Conservation (phyloP, 768 basidiomycete species). For the Lentinula lateritia region DNA sequence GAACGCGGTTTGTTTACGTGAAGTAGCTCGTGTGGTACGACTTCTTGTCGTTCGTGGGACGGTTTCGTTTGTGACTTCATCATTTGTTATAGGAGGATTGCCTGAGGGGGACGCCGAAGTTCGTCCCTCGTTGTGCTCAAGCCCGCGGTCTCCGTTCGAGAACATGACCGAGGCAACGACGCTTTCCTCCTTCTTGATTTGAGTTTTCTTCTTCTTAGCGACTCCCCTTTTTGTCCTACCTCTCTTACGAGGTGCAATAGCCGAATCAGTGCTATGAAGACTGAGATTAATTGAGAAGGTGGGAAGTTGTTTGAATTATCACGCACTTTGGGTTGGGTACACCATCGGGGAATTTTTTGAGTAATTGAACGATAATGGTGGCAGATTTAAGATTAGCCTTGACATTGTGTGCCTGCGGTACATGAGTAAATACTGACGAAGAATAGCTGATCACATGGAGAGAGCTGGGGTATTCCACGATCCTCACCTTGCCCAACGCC, state of each 20-base stretch:
- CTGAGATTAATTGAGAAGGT: background rate
- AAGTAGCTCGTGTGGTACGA: background rate
- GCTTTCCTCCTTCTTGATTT: background rate
- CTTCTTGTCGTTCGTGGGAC: background rate
- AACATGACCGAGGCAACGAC: background rate
- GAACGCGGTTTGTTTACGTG: background rate
- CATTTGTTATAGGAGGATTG: background rate
- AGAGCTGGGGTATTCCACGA: background rate
- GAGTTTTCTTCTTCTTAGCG: background rate
- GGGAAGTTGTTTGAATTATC: background rate
- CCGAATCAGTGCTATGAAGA: background rate
- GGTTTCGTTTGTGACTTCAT: background rate
- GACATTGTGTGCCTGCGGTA: background rate
- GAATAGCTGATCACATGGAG: background rate
- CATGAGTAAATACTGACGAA: background rate
- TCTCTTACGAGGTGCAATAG: background rate
- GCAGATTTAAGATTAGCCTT: slow-evolving; percentile 3
- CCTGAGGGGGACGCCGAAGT: background rate
- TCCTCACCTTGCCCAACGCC: background rate
- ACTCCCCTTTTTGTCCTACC: background rate
- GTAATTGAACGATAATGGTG: background rate
- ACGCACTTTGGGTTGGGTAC: slow-evolving; percentile 1
- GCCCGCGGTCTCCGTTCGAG: background rate
- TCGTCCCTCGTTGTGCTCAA: background rate
- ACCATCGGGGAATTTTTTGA: slow-evolving; percentile 3